phyloP scores from a whole-genome alignment of 164 flowering plant genomes.

The Houttuynia cordata region DNA sequence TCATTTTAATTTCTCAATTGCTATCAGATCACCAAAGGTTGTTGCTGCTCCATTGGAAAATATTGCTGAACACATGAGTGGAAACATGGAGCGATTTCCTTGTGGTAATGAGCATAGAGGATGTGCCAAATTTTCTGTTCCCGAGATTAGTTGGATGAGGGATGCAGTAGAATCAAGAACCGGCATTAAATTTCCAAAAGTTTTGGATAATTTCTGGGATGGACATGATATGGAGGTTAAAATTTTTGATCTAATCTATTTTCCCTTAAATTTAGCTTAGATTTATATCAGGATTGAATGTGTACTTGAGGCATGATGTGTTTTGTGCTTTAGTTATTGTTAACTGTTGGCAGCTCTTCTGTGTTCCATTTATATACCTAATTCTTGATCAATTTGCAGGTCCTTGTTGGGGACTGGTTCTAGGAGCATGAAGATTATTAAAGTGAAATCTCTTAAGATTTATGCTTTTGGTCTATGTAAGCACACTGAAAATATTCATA shows the following conservation, averaged over 20 bases:
- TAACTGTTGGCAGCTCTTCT: too few relatives aligned
- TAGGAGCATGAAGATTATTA: constrained; percentile 61
- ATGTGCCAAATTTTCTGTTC: constrained; percentile 29
- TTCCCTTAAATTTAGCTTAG: too few relatives aligned
- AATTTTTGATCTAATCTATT: too few relatives aligned
- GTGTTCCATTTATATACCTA: too few relatives aligned
- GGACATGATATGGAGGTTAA: too few relatives aligned
- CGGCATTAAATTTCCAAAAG: constrained; percentile 74
- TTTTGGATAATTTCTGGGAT: constrained; percentile 28
- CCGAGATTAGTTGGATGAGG: constrained; percentile 32
- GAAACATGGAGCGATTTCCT: constrained; percentile 25
- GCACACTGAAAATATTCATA: too few relatives aligned
- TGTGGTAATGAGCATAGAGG: constrained; percentile 38
- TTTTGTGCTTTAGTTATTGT: too few relatives aligned
- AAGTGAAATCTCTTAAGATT: constrained; percentile 66
- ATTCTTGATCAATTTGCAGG: constrained; percentile 24
- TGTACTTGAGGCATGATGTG: too few relatives aligned
- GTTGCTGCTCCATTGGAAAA: too few relatives aligned
- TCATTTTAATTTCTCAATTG: constrained; percentile 8
- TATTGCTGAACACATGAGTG: constrained; percentile 28
- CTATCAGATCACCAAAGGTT: constrained; percentile 37
- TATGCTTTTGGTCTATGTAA: too few relatives aligned
- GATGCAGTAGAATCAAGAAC: too few relatives aligned
- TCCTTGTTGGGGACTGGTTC: constrained; percentile 96
- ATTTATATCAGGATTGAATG: too few relatives aligned